A percentile compares a stretch with the other conserved stretches of the same genome.
Evolutionary conservation across 305 asterid species (phyloP).

Genomic region (Caryopteris hybrid): DNA sequence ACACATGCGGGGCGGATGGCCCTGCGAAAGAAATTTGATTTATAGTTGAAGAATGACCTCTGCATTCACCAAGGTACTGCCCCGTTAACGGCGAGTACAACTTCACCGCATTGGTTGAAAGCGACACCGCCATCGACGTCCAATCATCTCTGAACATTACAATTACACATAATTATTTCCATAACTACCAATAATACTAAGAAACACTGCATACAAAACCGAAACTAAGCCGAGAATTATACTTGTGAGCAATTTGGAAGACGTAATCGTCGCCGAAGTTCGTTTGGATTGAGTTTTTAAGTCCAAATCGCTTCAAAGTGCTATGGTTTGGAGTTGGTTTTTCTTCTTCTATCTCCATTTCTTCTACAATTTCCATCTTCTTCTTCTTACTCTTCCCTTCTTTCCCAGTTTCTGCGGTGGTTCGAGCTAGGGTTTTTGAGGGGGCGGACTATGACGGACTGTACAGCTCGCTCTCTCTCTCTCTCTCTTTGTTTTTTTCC

Average conservation of each 20-base stretch:
- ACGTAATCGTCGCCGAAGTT: conserved; percentile 91
- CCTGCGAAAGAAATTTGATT: conserved; percentile 64
- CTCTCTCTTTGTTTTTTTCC: too few relatives aligned
- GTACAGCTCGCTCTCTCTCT: background rate
- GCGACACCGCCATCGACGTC: conserved; percentile 90
- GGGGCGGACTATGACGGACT: background rate
- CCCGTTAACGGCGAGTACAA: conserved; percentile 81
- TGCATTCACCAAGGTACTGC: conserved; percentile 78
- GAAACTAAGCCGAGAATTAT: conserved; percentile 4
- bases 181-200: background rate
- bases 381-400: background rate
- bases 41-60: conserved; percentile 67
- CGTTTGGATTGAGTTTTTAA: conserved; percentile 75
- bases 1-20: conserved; percentile 53
- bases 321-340: conserved; percentile 10
- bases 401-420: background rate
- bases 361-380: conserved; percentile 38
- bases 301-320: conserved; percentile 50
- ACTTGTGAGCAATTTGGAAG: conserved; percentile 79
- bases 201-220: background rate
- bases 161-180: background rate
- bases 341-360: conserved; percentile 60
- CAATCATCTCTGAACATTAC: conserved; percentile 59
- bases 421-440: conserved; percentile 15
- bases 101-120: conserved; percentile 77